Evolutionary conservation across 768 basidiomycete species (phyloP).

Genomic region (Lactifluus pinguis): DNA sequence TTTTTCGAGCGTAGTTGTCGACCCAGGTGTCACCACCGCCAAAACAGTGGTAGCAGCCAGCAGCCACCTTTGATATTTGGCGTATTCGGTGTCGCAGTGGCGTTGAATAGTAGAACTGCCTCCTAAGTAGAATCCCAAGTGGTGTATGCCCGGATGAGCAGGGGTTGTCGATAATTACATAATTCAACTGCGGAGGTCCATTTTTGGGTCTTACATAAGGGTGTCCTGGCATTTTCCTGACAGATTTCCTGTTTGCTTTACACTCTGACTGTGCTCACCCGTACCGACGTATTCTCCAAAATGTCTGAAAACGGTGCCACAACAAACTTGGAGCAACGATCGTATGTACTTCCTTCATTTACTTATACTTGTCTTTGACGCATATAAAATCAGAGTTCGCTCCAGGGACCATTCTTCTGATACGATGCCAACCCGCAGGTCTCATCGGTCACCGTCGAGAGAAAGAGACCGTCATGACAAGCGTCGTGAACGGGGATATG

Average conservation of each 20-base stretch:
- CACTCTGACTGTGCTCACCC: not conserved
- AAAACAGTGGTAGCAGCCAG: not conserved
- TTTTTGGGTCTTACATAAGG: slow-evolving; percentile 7
- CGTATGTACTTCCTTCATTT: slow-evolving; percentile 11
- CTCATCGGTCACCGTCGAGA: slow-evolving; percentile 63
- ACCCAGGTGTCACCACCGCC: not conserved
- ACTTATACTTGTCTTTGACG: not conserved
- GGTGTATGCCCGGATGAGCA: not conserved
- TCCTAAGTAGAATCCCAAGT: not conserved
- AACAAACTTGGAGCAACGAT: slow-evolving; percentile 17
- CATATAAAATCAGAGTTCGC: slow-evolving; percentile 22
- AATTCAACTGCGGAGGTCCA: not conserved
- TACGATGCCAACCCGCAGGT: slow-evolving; percentile 62
- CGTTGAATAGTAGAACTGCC: not conserved
- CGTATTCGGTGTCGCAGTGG: not conserved
- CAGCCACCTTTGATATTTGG: not conserved
- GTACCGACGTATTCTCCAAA: not conserved
- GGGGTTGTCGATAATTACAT: not conserved
- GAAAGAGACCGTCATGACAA: slow-evolving; percentile 51
- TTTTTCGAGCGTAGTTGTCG: not conserved
- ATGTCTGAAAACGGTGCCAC: slow-evolving; percentile 17
- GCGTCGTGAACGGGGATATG: slow-evolving; percentile 42
- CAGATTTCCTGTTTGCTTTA: not conserved
- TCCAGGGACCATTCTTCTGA: slow-evolving; percentile 72
- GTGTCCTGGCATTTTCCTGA: not conserved